Evolutionary conservation across 345 rosid genomes (phyloP).

Genomic region (Populus nigra): DNA sequence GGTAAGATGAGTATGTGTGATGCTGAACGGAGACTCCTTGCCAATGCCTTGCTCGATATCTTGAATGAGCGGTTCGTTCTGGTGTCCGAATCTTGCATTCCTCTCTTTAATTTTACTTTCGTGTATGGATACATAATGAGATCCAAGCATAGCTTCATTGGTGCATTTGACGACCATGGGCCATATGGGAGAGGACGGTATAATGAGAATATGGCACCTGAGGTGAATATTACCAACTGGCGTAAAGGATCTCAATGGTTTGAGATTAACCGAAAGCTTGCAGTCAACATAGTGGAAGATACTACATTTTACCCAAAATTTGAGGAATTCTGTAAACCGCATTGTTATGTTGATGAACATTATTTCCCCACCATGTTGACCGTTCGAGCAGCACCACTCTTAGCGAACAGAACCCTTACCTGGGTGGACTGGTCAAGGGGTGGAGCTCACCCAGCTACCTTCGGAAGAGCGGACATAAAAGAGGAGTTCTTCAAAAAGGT

Average conservation of each 20-base stretch:
- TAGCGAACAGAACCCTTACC: slow-evolving; percentile 85
- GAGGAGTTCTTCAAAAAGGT: slow-evolving; percentile 59
- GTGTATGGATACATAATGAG: slow-evolving; percentile 59
- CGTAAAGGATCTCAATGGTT: slow-evolving; percentile 98
- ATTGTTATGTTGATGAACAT: slow-evolving; percentile 92
- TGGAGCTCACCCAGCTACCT: slow-evolving; percentile 89
- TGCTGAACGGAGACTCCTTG: slow-evolving; percentile 86
- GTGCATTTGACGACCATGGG: slow-evolving; percentile 88
- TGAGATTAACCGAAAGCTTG: slow-evolving; percentile 72
- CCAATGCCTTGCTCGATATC: slow-evolving; percentile 86
- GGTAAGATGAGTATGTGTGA: slow-evolving; percentile 98
- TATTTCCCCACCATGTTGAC: slow-evolving; percentile 92
- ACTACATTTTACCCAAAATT: slow-evolving; percentile 60
- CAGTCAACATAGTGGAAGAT: slow-evolving; percentile 67
- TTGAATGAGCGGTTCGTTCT: slow-evolving; percentile 87
- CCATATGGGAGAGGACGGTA: slow-evolving; percentile 89
- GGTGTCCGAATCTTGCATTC: slow-evolving; percentile 92
- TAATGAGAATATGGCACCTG: slow-evolving; percentile 67
- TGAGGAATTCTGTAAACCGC: slow-evolving; percentile 69
- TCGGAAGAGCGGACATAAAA: slow-evolving; percentile 64
- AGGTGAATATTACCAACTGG: slow-evolving; percentile 70
- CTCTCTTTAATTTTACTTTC: slow-evolving; percentile 69
- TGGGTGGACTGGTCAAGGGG: slow-evolving; percentile 99
- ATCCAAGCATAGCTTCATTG: slow-evolving; percentile 71
- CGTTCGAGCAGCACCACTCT: slow-evolving; percentile 48